Evolutionary conservation across 2,329 filamentous ascomycete species (phyloP).

Genomic region (Ceratocystis variospora): DNA sequence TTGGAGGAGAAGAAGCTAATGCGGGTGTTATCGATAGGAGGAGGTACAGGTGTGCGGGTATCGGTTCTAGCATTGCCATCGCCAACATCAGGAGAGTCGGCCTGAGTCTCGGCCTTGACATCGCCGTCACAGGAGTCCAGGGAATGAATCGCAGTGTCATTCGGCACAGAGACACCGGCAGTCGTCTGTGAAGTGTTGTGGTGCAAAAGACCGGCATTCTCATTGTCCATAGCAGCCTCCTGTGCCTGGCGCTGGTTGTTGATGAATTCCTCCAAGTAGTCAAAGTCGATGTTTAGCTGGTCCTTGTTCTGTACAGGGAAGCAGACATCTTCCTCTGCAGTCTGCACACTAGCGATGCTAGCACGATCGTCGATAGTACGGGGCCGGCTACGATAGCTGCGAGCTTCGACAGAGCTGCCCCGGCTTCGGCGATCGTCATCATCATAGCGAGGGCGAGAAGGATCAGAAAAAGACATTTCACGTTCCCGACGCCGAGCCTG

Average conservation of each 20-base stretch:
- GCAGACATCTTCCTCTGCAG: slow-evolving; percentile 76
- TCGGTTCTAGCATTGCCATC: slow-evolving; percentile 23
- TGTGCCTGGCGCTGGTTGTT: slow-evolving; percentile 38
- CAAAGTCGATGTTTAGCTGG: slow-evolving; percentile 77
- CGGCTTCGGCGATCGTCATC: slow-evolving; percentile 27
- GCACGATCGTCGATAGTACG: slow-evolving; percentile 48
- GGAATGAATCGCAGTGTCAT: background rate
- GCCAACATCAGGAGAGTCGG: slow-evolving; percentile 26
- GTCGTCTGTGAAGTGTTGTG: slow-evolving; percentile 25
- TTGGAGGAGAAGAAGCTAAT: slow-evolving; percentile 97
- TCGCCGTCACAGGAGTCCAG: background rate
- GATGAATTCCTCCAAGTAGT: slow-evolving; percentile 87
- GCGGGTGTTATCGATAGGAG: slow-evolving; percentile 51
- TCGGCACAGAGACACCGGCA: slow-evolving; percentile 21
- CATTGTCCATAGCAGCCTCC: slow-evolving; percentile 22
- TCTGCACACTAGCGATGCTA: slow-evolving; percentile 50
- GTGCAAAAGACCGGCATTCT: slow-evolving; percentile 21
- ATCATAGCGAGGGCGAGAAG: slow-evolving; percentile 29
- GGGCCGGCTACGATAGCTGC: slow-evolving; percentile 29
- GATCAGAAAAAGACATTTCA: slow-evolving; percentile 45
- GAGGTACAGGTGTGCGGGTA: slow-evolving; percentile 22
- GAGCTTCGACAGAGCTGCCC: slow-evolving; percentile 11
- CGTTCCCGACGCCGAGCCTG: slow-evolving; percentile 76
- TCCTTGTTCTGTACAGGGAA: slow-evolving; percentile 66
- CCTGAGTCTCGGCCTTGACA: slow-evolving; percentile 24